A percentile compares a stretch with the other conserved stretches of the same genome.
Conservation (phyloP, 306 rosid genomes). For the Vigna reflexopilosa region DNA sequence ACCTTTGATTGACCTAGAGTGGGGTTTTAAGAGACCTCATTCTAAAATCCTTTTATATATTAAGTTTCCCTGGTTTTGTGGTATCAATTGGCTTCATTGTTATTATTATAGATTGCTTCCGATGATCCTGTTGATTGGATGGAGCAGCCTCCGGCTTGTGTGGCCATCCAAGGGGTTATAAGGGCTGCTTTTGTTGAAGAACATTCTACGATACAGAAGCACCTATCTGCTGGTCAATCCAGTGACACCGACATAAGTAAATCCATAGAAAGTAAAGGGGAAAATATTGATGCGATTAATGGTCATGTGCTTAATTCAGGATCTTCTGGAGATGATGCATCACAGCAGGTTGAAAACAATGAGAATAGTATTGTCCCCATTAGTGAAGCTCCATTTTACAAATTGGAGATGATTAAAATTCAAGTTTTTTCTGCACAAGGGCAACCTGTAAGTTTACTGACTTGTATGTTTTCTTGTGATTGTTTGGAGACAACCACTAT, state of each 20-base stretch:
- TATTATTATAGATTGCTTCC: slow-evolving; percentile 70
- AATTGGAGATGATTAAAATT: slow-evolving; percentile 78
- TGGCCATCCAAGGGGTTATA: slow-evolving; percentile 87
- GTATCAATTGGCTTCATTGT: slow-evolving; percentile 36
- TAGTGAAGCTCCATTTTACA: slow-evolving; percentile 76
- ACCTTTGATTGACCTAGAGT: slow-evolving; percentile 33
- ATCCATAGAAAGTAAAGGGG: slow-evolving; percentile 52
- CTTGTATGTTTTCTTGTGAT: slow-evolving; percentile 24
- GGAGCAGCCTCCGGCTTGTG: slow-evolving; percentile 92
- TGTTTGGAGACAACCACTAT: slow-evolving; percentile 14
- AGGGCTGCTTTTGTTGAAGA: slow-evolving; percentile 89
- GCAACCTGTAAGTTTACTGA: slow-evolving; percentile 62
- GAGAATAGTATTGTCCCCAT: slow-evolving; percentile 51
- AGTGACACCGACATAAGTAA: slow-evolving; percentile 48
- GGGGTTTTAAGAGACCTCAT: slow-evolving; percentile 24
- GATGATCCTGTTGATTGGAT: slow-evolving; percentile 90
- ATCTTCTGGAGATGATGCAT: slow-evolving; percentile 57
- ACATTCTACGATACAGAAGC: slow-evolving; percentile 77
- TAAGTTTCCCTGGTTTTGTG: slow-evolving; percentile 13
- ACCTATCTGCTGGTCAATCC: slow-evolving; percentile 59
- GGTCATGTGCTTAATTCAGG: slow-evolving; percentile 58
- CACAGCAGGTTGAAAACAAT: slow-evolving; percentile 51
- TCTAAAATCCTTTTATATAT: slow-evolving; percentile 10
- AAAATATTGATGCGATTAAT: slow-evolving; percentile 58
- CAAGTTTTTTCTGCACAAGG: slow-evolving; percentile 74